Percentiles rank a stretch among this genome's conserved stretches.
Conservation (phyloP, 306 rosid genomes). For the barrel medic (Medicago truncatula) region DNA sequence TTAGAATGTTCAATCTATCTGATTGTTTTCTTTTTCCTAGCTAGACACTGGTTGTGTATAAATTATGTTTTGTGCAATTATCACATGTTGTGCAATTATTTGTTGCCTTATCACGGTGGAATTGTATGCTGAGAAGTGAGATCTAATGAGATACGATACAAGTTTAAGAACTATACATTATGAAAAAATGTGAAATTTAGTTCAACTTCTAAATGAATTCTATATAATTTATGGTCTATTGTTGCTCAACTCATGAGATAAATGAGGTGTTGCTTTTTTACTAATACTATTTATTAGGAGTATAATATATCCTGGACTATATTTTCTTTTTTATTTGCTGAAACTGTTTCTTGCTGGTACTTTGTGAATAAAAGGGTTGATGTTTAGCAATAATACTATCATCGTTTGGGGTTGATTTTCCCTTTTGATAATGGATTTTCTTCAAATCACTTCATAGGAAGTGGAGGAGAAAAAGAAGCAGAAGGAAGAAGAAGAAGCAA, state of each 20-base stretch:
- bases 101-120: slow-evolving; percentile 9
- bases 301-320: background rate
- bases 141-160: background rate
- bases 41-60: slow-evolving; percentile 8
- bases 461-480: slow-evolving; percentile 69
- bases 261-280: background rate
- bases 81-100: slow-evolving; percentile 28
- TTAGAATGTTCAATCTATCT: too few species aligned
- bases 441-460: slow-evolving; percentile 58
- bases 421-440: slow-evolving; percentile 34
- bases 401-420: slow-evolving; percentile 37
- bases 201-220: background rate
- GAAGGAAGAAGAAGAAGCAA: slow-evolving; percentile 67
- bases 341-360: slow-evolving; percentile 7
- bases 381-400: background rate
- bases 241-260: background rate
- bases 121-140: background rate
- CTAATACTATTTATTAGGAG: slow-evolving; percentile 3
- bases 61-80: slow-evolving; percentile 9
- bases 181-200: background rate
- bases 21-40: slow-evolving; percentile 10
- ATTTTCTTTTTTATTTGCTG: background rate
- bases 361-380: background rate
- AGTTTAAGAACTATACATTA: background rate
- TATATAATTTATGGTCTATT: background rate